Evolutionary conservation across 257 asterid species (phyloP), one percentile per base, ranked within the genome.

Genomic region (Salvia hispanica): DNA sequence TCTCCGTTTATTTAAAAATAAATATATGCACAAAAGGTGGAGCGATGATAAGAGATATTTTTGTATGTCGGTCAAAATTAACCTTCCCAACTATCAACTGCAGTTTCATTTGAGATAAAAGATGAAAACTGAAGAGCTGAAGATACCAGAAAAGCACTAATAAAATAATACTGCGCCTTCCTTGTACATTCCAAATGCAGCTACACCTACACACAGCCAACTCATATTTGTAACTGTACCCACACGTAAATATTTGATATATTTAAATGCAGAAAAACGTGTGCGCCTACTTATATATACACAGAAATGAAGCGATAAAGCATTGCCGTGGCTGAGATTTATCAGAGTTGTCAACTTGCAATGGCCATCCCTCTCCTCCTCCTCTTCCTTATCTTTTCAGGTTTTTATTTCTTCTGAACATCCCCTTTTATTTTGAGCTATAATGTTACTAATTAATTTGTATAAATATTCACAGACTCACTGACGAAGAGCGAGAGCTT

Each of bases 351-450:
- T 81, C 86, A 76, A 56, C 12, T 72, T 61, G 85, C 72, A 80
- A 88, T 88, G 97, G 88, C 94, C 83, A 57, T 72, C 81, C 72
- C 66, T 43, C 64, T 80, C 31, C 37, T 15, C 61, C 82, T 85
- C 43, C 34, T 84, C 46, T 62, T 80, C 69, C 67, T 81, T 74
- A 28, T 75, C 58, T 73, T 85, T 6, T 71, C 97, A 84, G 97
- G 97, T 90, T 67, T 52, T 39, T 70, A 25, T 28, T 37, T 73
- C 70, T 44, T 46, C 18, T 14, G n/a, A n/a, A 21, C 36, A n/a
- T 2, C 45, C 9, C 45, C 45, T 40, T 13, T 48, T 36, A 13
- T 25, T 25, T 25, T 25, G 31, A 25, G 31, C 31, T 25, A 25
- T 2, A 25, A 25, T 25, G 31, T 9, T 34, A 7, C 25, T 36